Percentiles rank a stretch among this genome's conserved stretches.
Conservation (phyloP, 805 yeast species). For the Candida wancherniae region DNA sequence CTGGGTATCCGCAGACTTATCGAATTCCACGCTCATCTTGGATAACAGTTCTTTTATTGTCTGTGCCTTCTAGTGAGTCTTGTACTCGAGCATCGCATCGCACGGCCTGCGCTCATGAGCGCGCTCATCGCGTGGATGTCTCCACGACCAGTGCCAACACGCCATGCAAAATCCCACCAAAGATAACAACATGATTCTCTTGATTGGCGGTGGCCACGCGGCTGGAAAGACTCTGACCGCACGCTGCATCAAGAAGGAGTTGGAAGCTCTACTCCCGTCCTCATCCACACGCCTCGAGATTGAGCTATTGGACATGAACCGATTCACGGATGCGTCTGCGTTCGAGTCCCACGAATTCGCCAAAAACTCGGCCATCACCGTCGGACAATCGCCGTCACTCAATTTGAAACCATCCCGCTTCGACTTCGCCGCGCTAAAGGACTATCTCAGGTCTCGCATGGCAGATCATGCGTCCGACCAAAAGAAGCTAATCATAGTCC, state of each 20-base stretch:
- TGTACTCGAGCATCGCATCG: background rate
- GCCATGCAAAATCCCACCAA: background rate
- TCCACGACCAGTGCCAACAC: background rate
- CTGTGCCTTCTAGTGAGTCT: background rate
- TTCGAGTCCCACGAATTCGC: slow-evolving; percentile 16
- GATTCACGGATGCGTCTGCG: slow-evolving; percentile 22
- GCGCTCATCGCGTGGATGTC: slow-evolving; percentile 1
- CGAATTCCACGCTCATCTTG: slow-evolving; percentile 39
- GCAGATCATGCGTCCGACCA: slow-evolving; percentile 18
- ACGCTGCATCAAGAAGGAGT: slow-evolving; percentile 29
- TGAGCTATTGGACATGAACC: slow-evolving; percentile 42
- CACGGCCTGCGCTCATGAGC: slow-evolving; percentile 1
- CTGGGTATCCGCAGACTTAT: slow-evolving; percentile 50
- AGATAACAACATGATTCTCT: slow-evolving; percentile 29
- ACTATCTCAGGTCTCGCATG: slow-evolving; percentile 9
- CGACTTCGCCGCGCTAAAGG: slow-evolving; percentile 28
- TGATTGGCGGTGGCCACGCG: slow-evolving; percentile 61
- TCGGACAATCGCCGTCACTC: slow-evolving; percentile 18
- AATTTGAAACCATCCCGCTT: slow-evolving; percentile 39
- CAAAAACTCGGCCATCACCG: slow-evolving; percentile 27
- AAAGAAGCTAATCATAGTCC: slow-evolving; percentile 42
- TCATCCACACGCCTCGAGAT: slow-evolving; percentile 17
- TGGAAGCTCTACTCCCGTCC: slow-evolving; percentile 9
- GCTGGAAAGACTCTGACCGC: slow-evolving; percentile 48
- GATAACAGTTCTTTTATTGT: background rate